These are phyloP conservation scores for Haplosporangium gracile DNA, from an alignment of 192 early-diverging fungal species.

Conservation along the genomic window DNA sequence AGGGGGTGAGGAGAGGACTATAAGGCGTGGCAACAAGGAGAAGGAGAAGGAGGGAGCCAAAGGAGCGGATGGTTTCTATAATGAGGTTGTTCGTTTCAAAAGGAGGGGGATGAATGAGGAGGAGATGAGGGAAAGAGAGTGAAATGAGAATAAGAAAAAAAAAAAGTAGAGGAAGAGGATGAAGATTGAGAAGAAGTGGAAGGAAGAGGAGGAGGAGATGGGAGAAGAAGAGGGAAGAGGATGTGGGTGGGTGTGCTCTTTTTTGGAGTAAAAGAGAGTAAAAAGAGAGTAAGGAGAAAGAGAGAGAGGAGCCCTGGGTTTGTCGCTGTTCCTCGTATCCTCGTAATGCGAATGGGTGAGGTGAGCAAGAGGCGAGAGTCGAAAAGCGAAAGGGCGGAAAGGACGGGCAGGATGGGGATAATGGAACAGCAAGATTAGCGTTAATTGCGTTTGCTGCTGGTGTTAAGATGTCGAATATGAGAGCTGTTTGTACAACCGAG, in stretches of 20 bases:
- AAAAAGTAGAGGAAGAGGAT: too few relatives aligned
- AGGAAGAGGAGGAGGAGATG: not conserved
- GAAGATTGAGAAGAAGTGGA: too few relatives aligned
- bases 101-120: not conserved
- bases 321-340: not conserved
- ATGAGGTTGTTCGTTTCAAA: not conserved
- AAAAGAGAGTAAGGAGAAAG: not conserved
- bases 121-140: not conserved
- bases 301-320: not conserved
- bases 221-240: not conserved
- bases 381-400: constrained; percentile 7
- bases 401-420: not conserved
- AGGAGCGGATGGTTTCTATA: not conserved
- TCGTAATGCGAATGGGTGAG: not conserved
- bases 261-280: not conserved
- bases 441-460: not conserved
- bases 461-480: not conserved
- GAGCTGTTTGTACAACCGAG: constrained; percentile 6
- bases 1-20: not conserved
- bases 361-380: not conserved
- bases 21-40: not conserved
- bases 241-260: not conserved
- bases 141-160: too few relatives aligned
- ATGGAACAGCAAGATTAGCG: not conserved
- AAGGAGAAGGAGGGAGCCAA: not conserved